Conservation (phyloP, 345 rosid species). For the Moringa oleifera region DNA sequence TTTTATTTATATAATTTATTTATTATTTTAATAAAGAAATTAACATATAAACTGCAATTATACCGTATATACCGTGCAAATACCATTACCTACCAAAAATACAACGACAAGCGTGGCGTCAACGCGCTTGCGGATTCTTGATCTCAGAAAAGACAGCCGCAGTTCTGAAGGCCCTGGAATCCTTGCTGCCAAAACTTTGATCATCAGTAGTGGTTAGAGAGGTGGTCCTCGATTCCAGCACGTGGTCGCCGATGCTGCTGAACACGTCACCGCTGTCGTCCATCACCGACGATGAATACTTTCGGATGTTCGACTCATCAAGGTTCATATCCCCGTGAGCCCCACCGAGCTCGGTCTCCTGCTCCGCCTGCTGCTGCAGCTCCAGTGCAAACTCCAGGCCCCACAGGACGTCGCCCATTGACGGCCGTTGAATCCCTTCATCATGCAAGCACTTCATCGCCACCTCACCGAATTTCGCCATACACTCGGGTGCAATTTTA, state of each 20-base stretch:
- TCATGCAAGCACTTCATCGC: conserved; percentile 18
- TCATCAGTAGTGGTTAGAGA: not conserved
- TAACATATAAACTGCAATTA: no score
- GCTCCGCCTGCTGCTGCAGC: conserved; percentile 18
- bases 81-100: no score
- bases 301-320: no score
- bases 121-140: no score
- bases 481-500: conserved; percentile 2
- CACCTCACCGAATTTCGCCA: conserved; percentile 18
- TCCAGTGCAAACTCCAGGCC: conserved; percentile 18
- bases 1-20: no score
- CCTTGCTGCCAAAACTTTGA: not conserved
- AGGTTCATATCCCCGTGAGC: no score
- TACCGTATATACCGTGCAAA: no score
- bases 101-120: no score
- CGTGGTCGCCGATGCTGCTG: not conserved
- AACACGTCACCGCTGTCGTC: not conserved
- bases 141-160: no score
- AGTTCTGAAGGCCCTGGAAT: not conserved
- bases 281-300: not conserved
- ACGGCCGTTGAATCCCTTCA: conserved; percentile 16
- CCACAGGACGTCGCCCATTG: conserved; percentile 23
- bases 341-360: not conserved
- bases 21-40: no score
- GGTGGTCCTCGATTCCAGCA: not conserved